Conservation (phyloP, 208 protist genomes). For the Trypanosoma avium region DNA sequence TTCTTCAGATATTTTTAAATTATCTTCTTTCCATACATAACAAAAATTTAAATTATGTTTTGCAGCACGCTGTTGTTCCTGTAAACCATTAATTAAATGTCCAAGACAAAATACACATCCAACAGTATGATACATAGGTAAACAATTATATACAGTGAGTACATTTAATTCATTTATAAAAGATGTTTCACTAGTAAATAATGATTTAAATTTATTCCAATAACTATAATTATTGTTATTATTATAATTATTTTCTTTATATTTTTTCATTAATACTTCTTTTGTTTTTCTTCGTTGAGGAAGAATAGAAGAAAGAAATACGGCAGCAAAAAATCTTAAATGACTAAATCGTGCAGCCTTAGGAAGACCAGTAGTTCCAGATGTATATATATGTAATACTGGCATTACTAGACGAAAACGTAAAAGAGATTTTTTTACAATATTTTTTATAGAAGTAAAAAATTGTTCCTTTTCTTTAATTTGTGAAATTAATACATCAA, state of each 20-base stretch:
- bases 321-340: conserved; percentile 60
- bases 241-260: conserved; percentile 6
- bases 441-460: neutral
- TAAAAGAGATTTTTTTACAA: conserved; percentile 19
- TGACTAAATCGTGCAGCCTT: conserved; percentile 81
- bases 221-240: neutral
- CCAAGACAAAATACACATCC: conserved; percentile 65
- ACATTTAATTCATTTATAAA: conserved; percentile 25
- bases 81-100: conserved; percentile 51
- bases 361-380: conserved; percentile 84
- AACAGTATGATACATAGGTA: conserved; percentile 87
- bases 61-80: conserved; percentile 59
- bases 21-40: no score
- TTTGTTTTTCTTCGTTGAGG: conserved; percentile 30
- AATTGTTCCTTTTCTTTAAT: neutral
- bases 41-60: no score
- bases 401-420: conserved; percentile 51
- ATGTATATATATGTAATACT: conserved; percentile 84
- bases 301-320: conserved; percentile 46
- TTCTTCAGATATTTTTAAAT: conserved; percentile 12
- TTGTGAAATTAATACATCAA: neutral
- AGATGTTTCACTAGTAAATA: conserved; percentile 13
- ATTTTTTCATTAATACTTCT: conserved; percentile 34
- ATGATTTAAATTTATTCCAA: conserved; percentile 17
- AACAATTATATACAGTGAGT: conserved; percentile 69